A percentile compares a stretch with the other conserved stretches of the same genome.
Conservation (phyloP, 257 asterid species). For the Solanum microdontum region DNA sequence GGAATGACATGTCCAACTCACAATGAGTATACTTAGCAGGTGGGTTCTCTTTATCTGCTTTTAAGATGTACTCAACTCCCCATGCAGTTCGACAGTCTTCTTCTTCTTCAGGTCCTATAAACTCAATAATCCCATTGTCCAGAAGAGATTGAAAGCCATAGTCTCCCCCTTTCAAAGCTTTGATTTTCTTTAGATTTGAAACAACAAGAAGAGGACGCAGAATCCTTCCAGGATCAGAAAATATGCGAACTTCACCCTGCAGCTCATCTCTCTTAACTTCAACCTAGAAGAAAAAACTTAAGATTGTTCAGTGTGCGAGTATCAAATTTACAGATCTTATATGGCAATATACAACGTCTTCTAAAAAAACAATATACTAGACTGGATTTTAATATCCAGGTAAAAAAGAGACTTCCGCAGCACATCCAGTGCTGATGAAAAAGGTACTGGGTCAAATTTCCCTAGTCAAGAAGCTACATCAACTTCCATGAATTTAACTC, state of each 20-base stretch:
- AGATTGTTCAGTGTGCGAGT: background rate
- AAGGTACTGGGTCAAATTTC: background rate
- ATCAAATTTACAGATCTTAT: background rate
- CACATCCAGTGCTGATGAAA: background rate
- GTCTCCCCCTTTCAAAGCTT: conserved; percentile 43
- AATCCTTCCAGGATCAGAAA: conserved; percentile 89
- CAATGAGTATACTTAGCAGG: conserved; percentile 67
- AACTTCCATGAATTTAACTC: background rate
- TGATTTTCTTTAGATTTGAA: conserved; percentile 49
- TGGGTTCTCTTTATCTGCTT: conserved; percentile 43
- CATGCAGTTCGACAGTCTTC: conserved; percentile 86
- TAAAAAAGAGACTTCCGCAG: background rate
- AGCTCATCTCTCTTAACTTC: conserved; percentile 72
- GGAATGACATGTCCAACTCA: conserved; percentile 72
- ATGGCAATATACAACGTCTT: background rate
- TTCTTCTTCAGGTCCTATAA: conserved; percentile 92
- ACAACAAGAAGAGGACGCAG: conserved; percentile 89
- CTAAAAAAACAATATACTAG: background rate
- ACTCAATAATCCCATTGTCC: conserved; percentile 59
- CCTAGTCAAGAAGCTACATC: background rate
- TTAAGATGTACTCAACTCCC: conserved; percentile 53
- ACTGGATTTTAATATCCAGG: background rate
- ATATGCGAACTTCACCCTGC: conserved; percentile 68
- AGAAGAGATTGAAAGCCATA: conserved; percentile 50
- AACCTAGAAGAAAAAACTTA: conserved; percentile 35